phyloP scores from a whole-genome alignment of 2,329 filamentous ascomycete genomes.

The Ceratocystis huliohia region DNA sequence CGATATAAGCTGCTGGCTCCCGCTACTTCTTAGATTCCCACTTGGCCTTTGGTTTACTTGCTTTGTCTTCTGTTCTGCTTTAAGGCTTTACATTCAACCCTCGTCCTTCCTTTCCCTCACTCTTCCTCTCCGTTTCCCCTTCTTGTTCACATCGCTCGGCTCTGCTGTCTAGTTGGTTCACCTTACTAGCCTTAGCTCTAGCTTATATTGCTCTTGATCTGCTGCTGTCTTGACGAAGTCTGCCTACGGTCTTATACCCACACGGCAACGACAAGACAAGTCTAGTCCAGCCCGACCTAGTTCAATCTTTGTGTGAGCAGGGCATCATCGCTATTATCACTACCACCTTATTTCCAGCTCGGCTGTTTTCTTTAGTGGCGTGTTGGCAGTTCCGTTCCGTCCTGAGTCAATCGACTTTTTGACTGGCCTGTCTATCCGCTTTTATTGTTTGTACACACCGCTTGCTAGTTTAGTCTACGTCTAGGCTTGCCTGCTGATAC shows the following conservation, averaged over 20 bases:
- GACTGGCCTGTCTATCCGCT: not conserved
- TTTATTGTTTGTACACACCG: not conserved
- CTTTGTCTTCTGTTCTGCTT: constrained; percentile 5
- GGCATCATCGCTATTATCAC: not conserved
- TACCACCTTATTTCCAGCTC: not conserved
- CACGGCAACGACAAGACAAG: not conserved
- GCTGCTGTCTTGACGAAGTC: not conserved
- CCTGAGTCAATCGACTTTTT: not conserved
- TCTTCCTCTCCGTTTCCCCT: not conserved
- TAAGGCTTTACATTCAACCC: not conserved
- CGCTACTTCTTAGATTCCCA: constrained; percentile 1
- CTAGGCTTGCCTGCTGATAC: not conserved
- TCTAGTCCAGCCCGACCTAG: not conserved
- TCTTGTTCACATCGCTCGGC: not conserved
- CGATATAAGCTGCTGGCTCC: constrained; percentile 16
- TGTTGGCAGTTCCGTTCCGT: constrained; percentile 1
- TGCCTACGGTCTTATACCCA: not conserved
- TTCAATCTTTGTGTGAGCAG: not conserved
- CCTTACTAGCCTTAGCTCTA: not conserved
- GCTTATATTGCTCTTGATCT: constrained; percentile 2
- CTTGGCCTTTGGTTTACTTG: constrained; percentile 5
- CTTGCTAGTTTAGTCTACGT: constrained; percentile 1
- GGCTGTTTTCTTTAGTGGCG: not conserved
- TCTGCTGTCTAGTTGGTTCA: not conserved
- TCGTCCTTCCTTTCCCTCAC: not conserved